Evolutionary conservation across 192 early-diverging fungal genomes (phyloP), one percentile per base, ranked within the genome.

Genomic region (Entrophospora sp.): DNA sequence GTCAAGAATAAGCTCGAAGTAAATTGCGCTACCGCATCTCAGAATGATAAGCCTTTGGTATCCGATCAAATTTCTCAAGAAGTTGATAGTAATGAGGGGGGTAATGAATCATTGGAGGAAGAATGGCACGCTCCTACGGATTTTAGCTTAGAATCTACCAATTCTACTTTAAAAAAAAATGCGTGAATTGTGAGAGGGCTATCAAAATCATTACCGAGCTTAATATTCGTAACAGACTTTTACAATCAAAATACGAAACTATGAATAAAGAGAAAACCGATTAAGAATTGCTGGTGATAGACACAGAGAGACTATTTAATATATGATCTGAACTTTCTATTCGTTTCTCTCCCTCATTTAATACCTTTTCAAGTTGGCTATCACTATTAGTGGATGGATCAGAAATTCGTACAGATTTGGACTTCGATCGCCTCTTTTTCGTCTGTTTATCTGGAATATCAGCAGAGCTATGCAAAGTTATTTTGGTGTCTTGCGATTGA

Each of bases 241-340:
- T 49, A 22, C 48, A 20, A 49, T 9, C 9, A n/a, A 49, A 49
- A 49, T 49, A 49, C 20, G 48, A 49, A 49, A 49, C 20, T 49
- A 49, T 49, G 48, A 49, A 49, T 49, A 49, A 49, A 49, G 48
- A 49, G 20, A 49, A 49, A 22, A 49, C 20, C 20, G 18, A 49
- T 49, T 24, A 49, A 49, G 48, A n/a, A 49, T n/a, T n/a, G n/a
- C n/a, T n/a, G n/a, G n/a, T n/a, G n/a, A n/a, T n/a, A n/a, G n/a
- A n/a, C n/a, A n/a, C n/a, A n/a, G n/a, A n/a, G n/a, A n/a, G n/a
- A n/a, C 7, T 49, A 49, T 49, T 22, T 49, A 49, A 49, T 49
- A 49, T 24, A 49, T 49, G 18, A 49, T 49, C 20, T 49, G 48
- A 49, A n/a, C 18, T 20, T 49, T 49, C 20, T 49, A 49, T 49